Evolutionary conservation across 2,329 filamentous ascomycete genomes (phyloP).

Genomic region (Diaporthe capsici): DNA sequence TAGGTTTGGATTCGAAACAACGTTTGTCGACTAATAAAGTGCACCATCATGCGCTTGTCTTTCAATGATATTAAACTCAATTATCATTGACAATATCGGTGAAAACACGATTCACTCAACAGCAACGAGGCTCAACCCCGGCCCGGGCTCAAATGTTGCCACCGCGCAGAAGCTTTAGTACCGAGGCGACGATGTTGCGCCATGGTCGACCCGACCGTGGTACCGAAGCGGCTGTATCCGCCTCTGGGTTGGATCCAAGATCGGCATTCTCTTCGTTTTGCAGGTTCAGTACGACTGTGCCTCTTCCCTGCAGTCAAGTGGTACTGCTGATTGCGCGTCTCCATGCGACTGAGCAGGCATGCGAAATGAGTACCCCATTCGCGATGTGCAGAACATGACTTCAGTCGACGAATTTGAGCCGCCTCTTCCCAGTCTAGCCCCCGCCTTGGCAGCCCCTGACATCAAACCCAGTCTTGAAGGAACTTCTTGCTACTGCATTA

Average conservation of each 20-base stretch:
- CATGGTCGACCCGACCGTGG: not conserved
- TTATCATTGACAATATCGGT: not conserved
- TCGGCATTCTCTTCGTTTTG: not conserved
- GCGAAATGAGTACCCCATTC: slow-evolving; percentile 13
- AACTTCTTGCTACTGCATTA: not conserved
- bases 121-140: not conserved
- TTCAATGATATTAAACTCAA: not conserved
- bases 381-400: slow-evolving; percentile 1
- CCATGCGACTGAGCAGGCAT: not conserved
- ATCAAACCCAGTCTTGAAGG: slow-evolving; percentile 19
- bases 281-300: not conserved
- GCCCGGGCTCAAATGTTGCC: not conserved
- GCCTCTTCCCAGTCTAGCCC: slow-evolving; percentile 23
- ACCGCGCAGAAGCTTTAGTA: not conserved
- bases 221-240: slow-evolving; percentile 14
- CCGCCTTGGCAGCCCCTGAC: slow-evolving; percentile 13
- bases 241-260: not conserved
- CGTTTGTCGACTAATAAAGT: slow-evolving; percentile 6
- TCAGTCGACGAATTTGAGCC: slow-evolving; percentile 21
- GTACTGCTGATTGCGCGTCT: slow-evolving; percentile 6
- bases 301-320: not conserved
- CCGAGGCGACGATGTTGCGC: not conserved
- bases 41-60: slow-evolving; percentile 1
- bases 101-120: not conserved
- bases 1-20: slow-evolving; percentile 23